Base-by-base conservation (phyloP, 2,329 filamentous ascomycete species). In the Tolypocladium cylindrosporum region DNA sequence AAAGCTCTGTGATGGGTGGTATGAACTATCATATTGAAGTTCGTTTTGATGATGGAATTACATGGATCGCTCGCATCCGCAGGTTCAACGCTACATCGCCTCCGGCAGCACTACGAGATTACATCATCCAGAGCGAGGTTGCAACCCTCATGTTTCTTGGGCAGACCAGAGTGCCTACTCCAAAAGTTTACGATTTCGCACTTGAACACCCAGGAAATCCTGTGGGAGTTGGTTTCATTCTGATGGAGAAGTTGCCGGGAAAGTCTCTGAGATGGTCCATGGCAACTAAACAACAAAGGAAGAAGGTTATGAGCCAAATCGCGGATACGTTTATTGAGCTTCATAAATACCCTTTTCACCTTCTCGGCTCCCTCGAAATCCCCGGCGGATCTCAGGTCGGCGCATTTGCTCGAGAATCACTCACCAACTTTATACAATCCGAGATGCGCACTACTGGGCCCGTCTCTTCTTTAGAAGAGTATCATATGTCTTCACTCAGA, bases 11-110 rank as follows among this genome's bases (percentile, higher is more conserved):
- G 0, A 78, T 78, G 71, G 74, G 74, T 1, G 72, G 74, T 3
- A 75, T 73, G 71, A 77, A 78, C 60, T 78, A 73, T 61, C 73
- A 78, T 59, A 61, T 75, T 45, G 69, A 74, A 42, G 62, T 79
- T 55, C 58, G 54, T 8, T 79, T 79, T 59, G 68, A 75, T 6
- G 75, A 78, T 61, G 72, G 72, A 45, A 60, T 74, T 34, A 66
- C 60, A 52, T 78, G 75, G 76, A 66, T 78, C 2, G 73, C 73
- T 21, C 70, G 75, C 14, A 70, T 78, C 54, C 73, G 72, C 55
- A 70, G 71, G 59, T 68, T 63, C 58, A 75, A 77, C 57, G 69
- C 69, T n/a, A 73, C 69, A 24, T 74, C 73, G 1, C 73, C 74
- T n/a, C 73, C 69, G 0, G 13, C 63, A 48, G 65, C 57, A 41